Base-by-base conservation (phyloP, 805 yeast genomes). In the Helenozyma baotianmanensis region DNA sequence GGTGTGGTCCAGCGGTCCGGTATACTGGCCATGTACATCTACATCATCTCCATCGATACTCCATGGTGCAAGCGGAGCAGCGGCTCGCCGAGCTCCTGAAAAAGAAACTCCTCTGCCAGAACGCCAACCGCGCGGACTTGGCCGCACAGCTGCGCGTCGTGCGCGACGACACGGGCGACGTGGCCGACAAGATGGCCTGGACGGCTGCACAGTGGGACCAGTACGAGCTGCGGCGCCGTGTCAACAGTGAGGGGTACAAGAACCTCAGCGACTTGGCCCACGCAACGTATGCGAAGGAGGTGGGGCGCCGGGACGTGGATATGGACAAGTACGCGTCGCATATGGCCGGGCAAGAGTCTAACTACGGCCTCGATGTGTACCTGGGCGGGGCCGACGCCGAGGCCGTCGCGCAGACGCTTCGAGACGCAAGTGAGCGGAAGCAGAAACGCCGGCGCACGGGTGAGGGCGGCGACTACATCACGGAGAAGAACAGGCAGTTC, bases 401-500 rank as follows among this genome's bases (percentile, higher is more conserved):
- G 4, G 43, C 43, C 8, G 49, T 75, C 14, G 60, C 68, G 6
- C 40, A 44, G 1, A 42, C 50, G 13, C 53, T 63, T 18, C 53
- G 52, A 51, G 56, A 60, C 45, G 51, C 60, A 33, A 64, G 64
- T 35, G 58, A 51, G 47, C 58, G 59, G 19, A 56, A 58, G 21
- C 44, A 30, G 27, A 51, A 53, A 41, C 57, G 56, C 30, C 58
- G 71, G 45, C 58, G 55, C 9, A 62, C 51, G 3, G 68, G 53
- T 4, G 61, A 52, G 4, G 64, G 51, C 13, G 62, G 60, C 4
- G 62, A 72, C 18, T 71, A 60, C 53, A 75, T 84, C 50, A 83
- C 80, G 51, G 86, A 79, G 42, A 80, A 79, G 55, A 84, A 84
- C 62, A 73, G 70, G 50, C 80, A 80, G 45, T 84, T 83, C 57